These are phyloP conservation scores for Nicotiana knightiana DNA, from an alignment of 257 asterid species.

Conservation along the genomic window DNA sequence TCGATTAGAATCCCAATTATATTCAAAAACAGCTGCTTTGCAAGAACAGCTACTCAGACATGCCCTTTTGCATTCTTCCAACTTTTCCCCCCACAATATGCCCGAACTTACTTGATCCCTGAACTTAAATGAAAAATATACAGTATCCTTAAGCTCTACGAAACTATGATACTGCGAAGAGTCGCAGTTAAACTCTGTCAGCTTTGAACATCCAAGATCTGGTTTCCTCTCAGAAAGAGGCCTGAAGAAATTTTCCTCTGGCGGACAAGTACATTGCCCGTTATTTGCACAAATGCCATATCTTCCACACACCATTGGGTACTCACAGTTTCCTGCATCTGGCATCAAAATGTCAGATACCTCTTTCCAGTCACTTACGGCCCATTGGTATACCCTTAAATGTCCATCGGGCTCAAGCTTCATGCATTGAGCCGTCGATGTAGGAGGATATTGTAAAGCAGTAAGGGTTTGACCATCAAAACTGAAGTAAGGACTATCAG, in stretches of 20 bases:
- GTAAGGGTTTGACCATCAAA: not conserved
- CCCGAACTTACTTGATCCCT: rapidly evolving
- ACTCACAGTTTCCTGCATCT: not conserved
- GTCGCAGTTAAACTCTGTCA: not conserved
- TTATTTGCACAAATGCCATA: not conserved
- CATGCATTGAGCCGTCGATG: not conserved
- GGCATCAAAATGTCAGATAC: not conserved
- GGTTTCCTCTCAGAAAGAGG: not conserved
- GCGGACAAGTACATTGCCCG: not conserved
- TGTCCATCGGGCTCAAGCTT: slow-evolving; percentile 4
- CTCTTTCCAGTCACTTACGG: not conserved
- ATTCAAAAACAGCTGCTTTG: not conserved
- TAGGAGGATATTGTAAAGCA: not conserved
- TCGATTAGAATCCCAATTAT: not conserved
- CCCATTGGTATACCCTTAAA: not conserved
- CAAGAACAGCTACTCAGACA: slow-evolving; percentile 7
- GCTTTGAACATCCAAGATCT: not conserved
- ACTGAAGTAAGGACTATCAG: not conserved
- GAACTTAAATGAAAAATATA: not conserved
- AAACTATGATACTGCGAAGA: not conserved
- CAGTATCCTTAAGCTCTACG: not conserved
- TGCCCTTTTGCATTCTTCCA: not conserved
- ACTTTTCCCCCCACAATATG: rapidly evolving
- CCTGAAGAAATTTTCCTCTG: not conserved
- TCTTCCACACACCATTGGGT: slow-evolving; percentile 7